Evolutionary conservation across 306 rosid genomes (phyloP).

Genomic region (Cicer pinnatifidum): DNA sequence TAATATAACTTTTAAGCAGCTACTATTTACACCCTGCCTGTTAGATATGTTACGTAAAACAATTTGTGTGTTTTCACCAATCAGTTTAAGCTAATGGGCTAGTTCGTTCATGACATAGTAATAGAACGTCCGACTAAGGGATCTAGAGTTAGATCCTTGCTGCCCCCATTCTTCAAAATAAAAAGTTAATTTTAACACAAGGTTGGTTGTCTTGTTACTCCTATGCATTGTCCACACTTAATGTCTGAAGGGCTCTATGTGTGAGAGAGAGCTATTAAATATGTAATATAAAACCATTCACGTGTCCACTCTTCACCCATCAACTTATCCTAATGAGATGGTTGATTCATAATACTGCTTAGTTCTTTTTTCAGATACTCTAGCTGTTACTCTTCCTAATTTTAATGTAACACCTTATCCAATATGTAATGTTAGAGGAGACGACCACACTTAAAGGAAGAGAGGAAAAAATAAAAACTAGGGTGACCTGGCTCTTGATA

Average conservation of each 20-base stretch:
- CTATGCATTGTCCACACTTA: background rate
- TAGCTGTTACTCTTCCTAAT: background rate
- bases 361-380: slow-evolving; percentile 24
- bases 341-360: background rate
- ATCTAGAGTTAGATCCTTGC: slow-evolving; percentile 1
- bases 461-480: too few species aligned
- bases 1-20: slow-evolving; percentile 12
- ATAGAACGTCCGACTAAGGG: background rate
- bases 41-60: background rate
- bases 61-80: background rate
- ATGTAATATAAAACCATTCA: background rate
- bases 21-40: slow-evolving; percentile 13
- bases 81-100: background rate
- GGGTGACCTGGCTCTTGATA: too few species aligned
- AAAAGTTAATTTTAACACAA: background rate
- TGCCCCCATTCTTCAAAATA: background rate
- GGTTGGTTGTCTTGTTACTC: background rate
- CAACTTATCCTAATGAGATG: background rate
- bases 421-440: background rate
- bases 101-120: background rate
- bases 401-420: slow-evolving; percentile 15
- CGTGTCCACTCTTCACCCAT: background rate
- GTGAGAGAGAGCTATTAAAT: background rate
- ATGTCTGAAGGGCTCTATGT: background rate
- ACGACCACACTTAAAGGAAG: background rate